Conservation (phyloP, 2,329 filamentous ascomycete genomes). For the Coniochaeta sp. region DNA sequence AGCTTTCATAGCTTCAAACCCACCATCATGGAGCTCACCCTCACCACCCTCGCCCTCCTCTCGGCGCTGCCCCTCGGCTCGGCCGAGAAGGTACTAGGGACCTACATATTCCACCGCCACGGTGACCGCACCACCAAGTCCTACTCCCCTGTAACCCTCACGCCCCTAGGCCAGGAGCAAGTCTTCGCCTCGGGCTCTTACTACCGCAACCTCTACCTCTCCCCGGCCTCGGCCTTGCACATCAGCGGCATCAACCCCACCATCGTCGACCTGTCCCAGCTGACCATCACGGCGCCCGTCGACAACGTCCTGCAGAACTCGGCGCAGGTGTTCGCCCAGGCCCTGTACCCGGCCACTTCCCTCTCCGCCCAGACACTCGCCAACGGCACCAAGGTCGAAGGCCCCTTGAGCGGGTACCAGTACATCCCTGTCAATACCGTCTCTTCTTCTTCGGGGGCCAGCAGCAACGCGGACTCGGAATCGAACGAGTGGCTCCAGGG, state of each 20-base stretch:
- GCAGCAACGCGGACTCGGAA: constrained; percentile 48
- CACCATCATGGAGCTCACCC: constrained; percentile 7
- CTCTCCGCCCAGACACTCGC: constrained; percentile 54
- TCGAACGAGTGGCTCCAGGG: constrained; percentile 53
- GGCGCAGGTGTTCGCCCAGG: constrained; percentile 74
- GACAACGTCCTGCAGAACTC: constrained; percentile 77
- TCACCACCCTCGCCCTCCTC: constrained; percentile 28
- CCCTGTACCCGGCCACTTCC: constrained; percentile 70
- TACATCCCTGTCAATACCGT: constrained; percentile 68
- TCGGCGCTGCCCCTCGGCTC: constrained; percentile 26
- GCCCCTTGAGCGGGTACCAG: constrained; percentile 76
- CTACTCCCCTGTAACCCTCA: constrained; percentile 64
- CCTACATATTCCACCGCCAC: constrained; percentile 84
- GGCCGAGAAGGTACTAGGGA: constrained; percentile 67
- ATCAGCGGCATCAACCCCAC: constrained; percentile 63
- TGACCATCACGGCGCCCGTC: constrained; percentile 64
- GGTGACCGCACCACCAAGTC: constrained; percentile 81
- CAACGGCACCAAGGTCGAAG: constrained; percentile 59
- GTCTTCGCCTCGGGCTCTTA: constrained; percentile 66
- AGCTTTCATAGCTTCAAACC: not conserved
- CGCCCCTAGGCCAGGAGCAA: constrained; percentile 71
- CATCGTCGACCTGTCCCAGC: constrained; percentile 60
- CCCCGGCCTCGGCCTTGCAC: constrained; percentile 45
- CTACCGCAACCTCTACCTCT: constrained; percentile 72
- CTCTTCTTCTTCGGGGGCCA: constrained; percentile 29